phyloP scores from a whole-genome alignment of 1,284 basidiomycete genomes.

The Sphagnurus paluster region DNA sequence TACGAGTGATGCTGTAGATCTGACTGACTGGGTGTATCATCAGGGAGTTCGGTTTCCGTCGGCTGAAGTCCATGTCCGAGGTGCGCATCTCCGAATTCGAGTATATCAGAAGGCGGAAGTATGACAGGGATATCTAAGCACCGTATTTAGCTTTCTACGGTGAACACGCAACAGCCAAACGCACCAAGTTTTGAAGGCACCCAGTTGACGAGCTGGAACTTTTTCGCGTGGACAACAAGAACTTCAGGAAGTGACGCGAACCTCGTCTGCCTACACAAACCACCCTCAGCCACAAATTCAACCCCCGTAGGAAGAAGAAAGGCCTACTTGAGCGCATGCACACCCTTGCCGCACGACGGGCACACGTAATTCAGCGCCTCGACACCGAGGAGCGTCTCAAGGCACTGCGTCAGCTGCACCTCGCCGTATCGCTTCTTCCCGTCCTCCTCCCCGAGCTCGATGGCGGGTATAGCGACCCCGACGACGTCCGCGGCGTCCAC shows the following conservation, averaged over 20 bases:
- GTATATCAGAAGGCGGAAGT: conserved; percentile 61
- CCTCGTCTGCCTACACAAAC: conserved; percentile 54
- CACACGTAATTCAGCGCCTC: conserved; percentile 80
- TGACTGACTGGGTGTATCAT: conserved; percentile 38
- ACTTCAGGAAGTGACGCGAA: conserved; percentile 90
- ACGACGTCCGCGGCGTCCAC: conserved; percentile 79
- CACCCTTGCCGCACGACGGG: conserved; percentile 40
- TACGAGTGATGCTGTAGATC: too few relatives aligned
- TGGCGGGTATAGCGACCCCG: conserved; percentile 83
- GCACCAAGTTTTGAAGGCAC: conserved; percentile 91
- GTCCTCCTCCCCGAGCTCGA: conserved; percentile 55
- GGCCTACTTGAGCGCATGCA: conserved; percentile 44
- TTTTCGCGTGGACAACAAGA: conserved; percentile 88
- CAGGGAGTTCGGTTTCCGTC: conserved; percentile 74
- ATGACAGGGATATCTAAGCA: conserved; percentile 80
- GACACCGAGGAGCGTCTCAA: conserved; percentile 77
- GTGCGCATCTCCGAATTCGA: conserved; percentile 67
- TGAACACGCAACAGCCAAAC: conserved; percentile 23
- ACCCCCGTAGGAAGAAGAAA: not conserved
- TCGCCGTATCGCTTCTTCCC: conserved; percentile 69
- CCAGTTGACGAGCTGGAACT: conserved; percentile 97
- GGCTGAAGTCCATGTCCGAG: conserved; percentile 74
- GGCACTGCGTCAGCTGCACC: conserved; percentile 68
- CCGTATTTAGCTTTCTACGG: not conserved
- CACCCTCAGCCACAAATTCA: not conserved